Evolutionary conservation across 495 filamentous ascomycete genomes (phyloP).

Genomic region (Pyronema domesticum): DNA sequence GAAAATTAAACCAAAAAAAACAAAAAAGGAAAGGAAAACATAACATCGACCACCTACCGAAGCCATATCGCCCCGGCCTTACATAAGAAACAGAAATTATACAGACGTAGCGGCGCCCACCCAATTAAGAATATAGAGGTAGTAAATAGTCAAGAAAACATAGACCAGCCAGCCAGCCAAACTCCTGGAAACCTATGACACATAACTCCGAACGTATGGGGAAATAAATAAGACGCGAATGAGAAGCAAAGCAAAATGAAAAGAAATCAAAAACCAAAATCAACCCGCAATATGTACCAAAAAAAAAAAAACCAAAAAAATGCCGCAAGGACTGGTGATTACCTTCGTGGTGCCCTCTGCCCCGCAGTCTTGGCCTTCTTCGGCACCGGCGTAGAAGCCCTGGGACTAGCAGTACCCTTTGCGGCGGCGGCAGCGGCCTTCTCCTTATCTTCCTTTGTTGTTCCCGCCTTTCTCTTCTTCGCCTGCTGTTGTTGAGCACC

Average conservation of each 20-base stretch:
- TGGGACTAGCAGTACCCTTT: conserved; percentile 18
- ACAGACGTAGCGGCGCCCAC: not conserved
- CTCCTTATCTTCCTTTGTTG: conserved; percentile 18
- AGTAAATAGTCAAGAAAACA: not conserved
- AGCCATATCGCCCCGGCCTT: not conserved
- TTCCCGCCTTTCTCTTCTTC: conserved; percentile 15
- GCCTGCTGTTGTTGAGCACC: conserved; percentile 13
- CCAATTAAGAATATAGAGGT: not conserved
- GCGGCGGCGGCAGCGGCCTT: not conserved
- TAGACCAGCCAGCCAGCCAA: conserved; percentile 2
- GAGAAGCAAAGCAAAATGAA: conserved; percentile 1
- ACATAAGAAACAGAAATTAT: not conserved
- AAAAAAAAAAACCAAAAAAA: conserved; percentile 4
- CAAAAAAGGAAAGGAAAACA: not conserved
- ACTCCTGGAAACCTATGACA: conserved; percentile 2
- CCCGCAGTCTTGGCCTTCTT: conserved; percentile 4
- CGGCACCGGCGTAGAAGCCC: conserved; percentile 15
- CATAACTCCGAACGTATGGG: not conserved
- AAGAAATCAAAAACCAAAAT: conserved; percentile 1
- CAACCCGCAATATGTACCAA: not conserved
- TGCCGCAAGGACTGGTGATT: not conserved
- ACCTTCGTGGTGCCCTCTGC: conserved; percentile 4
- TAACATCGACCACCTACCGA: not conserved
- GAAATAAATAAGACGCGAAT: not conserved
- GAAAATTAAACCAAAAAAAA: conserved; percentile 8